These are phyloP conservation scores for Monosporascus ibericus DNA, from an alignment of 2,329 filamentous ascomycete species.

Conservation along the genomic window DNA sequence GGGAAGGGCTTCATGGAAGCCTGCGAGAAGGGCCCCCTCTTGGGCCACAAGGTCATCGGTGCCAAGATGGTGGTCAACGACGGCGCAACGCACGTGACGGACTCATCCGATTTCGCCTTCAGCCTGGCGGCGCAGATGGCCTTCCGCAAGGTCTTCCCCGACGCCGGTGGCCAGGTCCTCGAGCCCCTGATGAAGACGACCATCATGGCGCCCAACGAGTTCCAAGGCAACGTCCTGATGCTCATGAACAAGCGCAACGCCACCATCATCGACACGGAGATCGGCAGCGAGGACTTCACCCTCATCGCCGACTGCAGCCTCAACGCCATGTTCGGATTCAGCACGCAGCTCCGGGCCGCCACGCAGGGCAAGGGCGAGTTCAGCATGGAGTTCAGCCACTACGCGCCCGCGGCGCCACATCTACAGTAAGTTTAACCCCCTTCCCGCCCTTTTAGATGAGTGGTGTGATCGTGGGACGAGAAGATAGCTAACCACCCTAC, in stretches of 20 bases:
- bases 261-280: conserved; percentile 91
- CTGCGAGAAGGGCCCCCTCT: conserved; percentile 79
- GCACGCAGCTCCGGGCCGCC: conserved; percentile 79
- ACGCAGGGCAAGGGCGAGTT: conserved; percentile 99
- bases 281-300: conserved; percentile 89
- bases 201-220: conserved; percentile 92
- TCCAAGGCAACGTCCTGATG: conserved; percentile 93
- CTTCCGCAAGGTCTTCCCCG: conserved; percentile 87
- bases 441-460: neutral
- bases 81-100: conserved; percentile 93
- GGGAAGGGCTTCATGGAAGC: conserved; percentile 86
- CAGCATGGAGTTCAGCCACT: conserved; percentile 98
- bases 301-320: conserved; percentile 86
- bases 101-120: conserved; percentile 96
- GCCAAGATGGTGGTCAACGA: conserved; percentile 90
- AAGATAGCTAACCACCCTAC: conserved; percentile 18
- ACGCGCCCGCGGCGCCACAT: conserved; percentile 78
- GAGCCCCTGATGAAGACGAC: conserved; percentile 98
- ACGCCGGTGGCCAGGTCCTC: conserved; percentile 75
- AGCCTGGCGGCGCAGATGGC: conserved; percentile 91
- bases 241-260: conserved; percentile 95
- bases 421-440: conserved; percentile 62
- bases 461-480: neutral
- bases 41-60: conserved; percentile 90
- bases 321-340: conserved; percentile 98